Conservation (phyloP, 306 rosid genomes). For the Delonix regia region DNA sequence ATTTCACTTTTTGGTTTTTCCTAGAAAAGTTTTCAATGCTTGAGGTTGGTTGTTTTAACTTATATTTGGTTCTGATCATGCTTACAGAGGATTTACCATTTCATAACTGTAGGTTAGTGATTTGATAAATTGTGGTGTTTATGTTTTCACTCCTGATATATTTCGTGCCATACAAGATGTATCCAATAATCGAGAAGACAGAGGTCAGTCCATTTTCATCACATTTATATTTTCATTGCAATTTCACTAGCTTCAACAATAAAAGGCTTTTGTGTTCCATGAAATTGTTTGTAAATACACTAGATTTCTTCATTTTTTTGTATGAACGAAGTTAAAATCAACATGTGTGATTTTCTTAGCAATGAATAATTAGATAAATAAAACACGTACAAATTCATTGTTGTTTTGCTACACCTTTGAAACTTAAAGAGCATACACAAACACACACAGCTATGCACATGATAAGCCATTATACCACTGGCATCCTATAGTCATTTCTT, state of each 20-base stretch:
- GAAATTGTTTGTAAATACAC: conserved; percentile 13
- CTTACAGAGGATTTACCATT: conserved; percentile 28
- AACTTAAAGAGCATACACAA: background rate
- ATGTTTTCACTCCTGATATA: conserved; percentile 61
- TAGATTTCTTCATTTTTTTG: background rate
- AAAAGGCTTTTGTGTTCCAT: background rate
- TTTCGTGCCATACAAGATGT: conserved; percentile 58
- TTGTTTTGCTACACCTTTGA: background rate
- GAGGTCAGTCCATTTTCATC: conserved; percentile 45
- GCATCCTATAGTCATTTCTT: background rate
- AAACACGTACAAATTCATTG: background rate
- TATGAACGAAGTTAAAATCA: background rate
- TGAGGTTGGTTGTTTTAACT: background rate
- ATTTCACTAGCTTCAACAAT: background rate
- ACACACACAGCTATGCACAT: background rate
- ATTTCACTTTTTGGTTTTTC: background rate
- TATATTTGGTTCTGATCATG: conserved; percentile 19
- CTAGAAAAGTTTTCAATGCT: background rate
- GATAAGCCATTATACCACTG: background rate
- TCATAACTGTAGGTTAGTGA: conserved; percentile 60
- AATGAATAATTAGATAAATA: background rate
- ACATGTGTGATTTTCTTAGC: background rate
- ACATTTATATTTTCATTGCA: conserved; percentile 3
- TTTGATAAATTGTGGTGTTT: conserved; percentile 73
- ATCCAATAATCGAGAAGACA: conserved; percentile 58